Evolutionary conservation across 2,329 filamentous ascomycete species (phyloP), one percentile per base, ranked within the genome.

Genomic region (Ophiostoma quercus): DNA sequence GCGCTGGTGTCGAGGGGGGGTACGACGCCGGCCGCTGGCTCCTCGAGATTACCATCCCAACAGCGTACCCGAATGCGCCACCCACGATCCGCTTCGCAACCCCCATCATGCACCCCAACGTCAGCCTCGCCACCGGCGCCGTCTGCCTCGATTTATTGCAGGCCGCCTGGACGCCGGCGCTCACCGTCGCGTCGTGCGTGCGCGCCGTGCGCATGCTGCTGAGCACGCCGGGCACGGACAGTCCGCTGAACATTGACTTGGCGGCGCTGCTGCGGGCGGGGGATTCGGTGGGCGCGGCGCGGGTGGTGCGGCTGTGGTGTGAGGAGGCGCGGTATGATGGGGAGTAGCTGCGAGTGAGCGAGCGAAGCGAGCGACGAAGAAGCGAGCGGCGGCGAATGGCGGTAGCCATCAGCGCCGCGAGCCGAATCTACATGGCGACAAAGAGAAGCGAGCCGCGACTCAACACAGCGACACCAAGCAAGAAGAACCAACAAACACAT

Each of bases 81-180:
- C 95, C 95, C 0, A 84, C 82, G 57, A 89, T 99, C 74, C 83
- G 81, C 71, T 99, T 99, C 82, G 81, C 84, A n/a, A 99, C 93
- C 47, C 87, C 88, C 72, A 88, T 96, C 74, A 91, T 92, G 76
- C 93, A 97, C 81, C 89, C 94, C 66, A 97, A 97, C 79, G 88
- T 88, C 41, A 82, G 83, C 68, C 82, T 86, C 73, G 75, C 84
- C 74, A 93, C 88, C 2, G 95, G 95, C 74, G 94, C 97, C 80
- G 95, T 99, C 77, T 99, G 95, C 79, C 87, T 98, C 37, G 95
- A 97, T 77, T 84, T 98, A 72, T 84, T 99, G 71, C 85, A 85
- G 76, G 85, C 89, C 69, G 85, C 85, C 22, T 98, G 94, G 94
- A 90, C 91, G 71, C 92, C 94, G 0, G 88, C 92, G 22, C 95